phyloP scores from a whole-genome alignment of 2,329 filamentous ascomycete species.

The Epichloe coenophiala region DNA sequence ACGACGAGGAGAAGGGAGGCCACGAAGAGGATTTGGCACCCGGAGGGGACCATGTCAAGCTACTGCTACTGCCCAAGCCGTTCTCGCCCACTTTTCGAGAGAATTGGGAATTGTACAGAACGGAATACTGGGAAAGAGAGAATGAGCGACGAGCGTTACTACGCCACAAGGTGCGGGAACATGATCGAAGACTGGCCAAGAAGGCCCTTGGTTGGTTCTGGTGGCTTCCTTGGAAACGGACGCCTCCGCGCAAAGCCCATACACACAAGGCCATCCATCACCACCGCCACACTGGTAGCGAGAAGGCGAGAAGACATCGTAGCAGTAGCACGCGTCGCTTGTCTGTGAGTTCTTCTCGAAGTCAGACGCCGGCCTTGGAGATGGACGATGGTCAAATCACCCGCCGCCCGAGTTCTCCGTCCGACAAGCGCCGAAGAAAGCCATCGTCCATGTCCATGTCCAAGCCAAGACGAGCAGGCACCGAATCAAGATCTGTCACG shows the following conservation, averaged over 20 bases:
- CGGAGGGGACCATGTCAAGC: constrained; percentile 82
- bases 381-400: constrained; percentile 25
- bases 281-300: constrained; percentile 27
- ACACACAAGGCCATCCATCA: constrained; percentile 22
- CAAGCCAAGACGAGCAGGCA: constrained; percentile 28
- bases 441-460: constrained; percentile 22
- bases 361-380: constrained; percentile 35
- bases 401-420: constrained; percentile 34
- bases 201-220: constrained; percentile 63
- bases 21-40: constrained; percentile 84
- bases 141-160: constrained; percentile 75
- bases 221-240: constrained; percentile 62
- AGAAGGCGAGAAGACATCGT: constrained; percentile 34
- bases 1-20: constrained; percentile 50
- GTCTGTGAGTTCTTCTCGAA: constrained; percentile 38
- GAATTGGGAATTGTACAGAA: constrained; percentile 90
- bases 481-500: constrained; percentile 39
- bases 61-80: constrained; percentile 82
- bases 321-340: constrained; percentile 39
- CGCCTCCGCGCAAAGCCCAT: constrained; percentile 17
- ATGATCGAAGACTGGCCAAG: constrained; percentile 54
- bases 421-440: constrained; percentile 41
- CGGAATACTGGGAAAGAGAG: constrained; percentile 93
- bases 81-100: constrained; percentile 91
- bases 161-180: constrained; percentile 53